These are phyloP conservation scores for Aspergillus asperescens DNA, from an alignment of 495 filamentous ascomycete species.

Conservation along the genomic window DNA sequence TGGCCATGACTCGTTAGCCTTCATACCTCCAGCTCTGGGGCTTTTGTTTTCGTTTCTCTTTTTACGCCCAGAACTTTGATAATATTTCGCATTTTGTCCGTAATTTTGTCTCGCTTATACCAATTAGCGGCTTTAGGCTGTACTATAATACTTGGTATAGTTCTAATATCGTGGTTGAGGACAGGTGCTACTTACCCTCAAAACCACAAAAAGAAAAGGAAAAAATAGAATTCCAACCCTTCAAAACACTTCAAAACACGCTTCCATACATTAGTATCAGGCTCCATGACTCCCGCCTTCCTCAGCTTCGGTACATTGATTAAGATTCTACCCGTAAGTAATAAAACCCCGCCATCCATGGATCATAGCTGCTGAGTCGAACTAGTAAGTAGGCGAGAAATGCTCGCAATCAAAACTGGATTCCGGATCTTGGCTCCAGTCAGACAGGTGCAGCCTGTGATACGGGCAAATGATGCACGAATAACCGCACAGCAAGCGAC, in stretches of 20 bases:
- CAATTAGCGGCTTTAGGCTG: neutral
- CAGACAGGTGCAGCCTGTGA: neutral
- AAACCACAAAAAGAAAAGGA: no score
- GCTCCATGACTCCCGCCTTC: no score
- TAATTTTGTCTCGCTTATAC: slow-evolving; percentile 6
- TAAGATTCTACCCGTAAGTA: no score
- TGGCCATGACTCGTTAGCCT: slow-evolving; percentile 1
- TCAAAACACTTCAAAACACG: no score
- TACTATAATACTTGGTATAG: neutral
- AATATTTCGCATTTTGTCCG: slow-evolving; percentile 5
- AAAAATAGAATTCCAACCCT: no score
- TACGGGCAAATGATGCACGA: neutral
- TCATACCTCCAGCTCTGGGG: neutral
- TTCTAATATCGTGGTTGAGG: neutral
- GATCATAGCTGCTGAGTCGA: no score
- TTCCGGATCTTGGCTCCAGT: neutral
- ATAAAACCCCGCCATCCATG: no score
- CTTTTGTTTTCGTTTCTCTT: neutral
- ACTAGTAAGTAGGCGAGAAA: no score
- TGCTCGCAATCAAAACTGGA: neutral
- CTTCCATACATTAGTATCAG: no score
- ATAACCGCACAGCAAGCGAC: neutral
- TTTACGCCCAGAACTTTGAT: neutral
- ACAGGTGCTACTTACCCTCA: neutral
- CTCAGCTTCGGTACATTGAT: no score